Conservation (phyloP, 2,329 filamentous ascomycete species). For the Corinectria fuckeliana region DNA sequence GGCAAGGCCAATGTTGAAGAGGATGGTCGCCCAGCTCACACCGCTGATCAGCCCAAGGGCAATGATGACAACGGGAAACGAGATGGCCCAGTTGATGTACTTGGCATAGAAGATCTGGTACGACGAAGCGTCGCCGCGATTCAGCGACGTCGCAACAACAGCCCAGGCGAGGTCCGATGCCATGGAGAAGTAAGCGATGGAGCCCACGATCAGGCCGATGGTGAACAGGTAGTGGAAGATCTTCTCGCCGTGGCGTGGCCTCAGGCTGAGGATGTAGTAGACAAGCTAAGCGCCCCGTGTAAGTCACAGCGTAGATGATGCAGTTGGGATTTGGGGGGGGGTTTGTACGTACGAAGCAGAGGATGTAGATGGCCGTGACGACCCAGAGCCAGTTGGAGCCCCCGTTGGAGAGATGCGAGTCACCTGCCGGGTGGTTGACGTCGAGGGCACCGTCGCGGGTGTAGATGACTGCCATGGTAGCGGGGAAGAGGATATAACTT, state of each 20-base stretch:
- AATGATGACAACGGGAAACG: conserved; percentile 54
- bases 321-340: neutral
- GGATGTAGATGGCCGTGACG: conserved; percentile 55
- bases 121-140: conserved; percentile 36
- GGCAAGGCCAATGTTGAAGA: conserved; percentile 55
- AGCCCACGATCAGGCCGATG: conserved; percentile 55
- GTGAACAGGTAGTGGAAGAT: conserved; percentile 64
- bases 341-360: conserved; percentile 51
- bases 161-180: conserved; percentile 58
- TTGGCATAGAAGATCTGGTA: conserved; percentile 62
- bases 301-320: conserved; percentile 11
- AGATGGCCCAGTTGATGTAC: conserved; percentile 62
- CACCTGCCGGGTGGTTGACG: conserved; percentile 53
- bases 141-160: conserved; percentile 43
- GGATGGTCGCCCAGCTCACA: conserved; percentile 62
- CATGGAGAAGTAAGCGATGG: conserved; percentile 58
- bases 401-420: conserved; percentile 43
- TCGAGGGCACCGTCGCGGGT: conserved; percentile 54
- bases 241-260: conserved; percentile 54
- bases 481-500: conserved; percentile 7
- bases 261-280: conserved; percentile 49
- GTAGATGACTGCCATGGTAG: conserved; percentile 43
- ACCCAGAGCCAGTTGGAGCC: conserved; percentile 64
- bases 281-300: conserved; percentile 42
- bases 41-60: conserved; percentile 58